phyloP scores from a whole-genome alignment of 768 basidiomycete species.

The Chlorophyllum brunneum region DNA sequence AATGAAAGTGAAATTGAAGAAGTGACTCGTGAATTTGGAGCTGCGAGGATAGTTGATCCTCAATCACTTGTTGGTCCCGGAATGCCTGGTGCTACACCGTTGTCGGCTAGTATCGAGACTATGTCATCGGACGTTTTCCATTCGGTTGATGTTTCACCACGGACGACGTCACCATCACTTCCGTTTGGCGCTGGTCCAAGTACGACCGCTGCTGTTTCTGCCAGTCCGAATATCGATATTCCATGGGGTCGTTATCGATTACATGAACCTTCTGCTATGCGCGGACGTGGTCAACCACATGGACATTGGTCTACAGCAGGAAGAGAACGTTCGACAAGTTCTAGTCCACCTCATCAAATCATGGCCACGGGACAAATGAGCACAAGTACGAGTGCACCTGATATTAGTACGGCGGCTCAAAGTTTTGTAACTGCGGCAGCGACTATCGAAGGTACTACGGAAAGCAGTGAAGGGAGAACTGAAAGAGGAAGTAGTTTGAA shows the following conservation, averaged over 20 bases:
- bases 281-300: slow-evolving; percentile 16
- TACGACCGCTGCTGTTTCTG: background rate
- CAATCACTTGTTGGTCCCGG: slow-evolving; percentile 6
- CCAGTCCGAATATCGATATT: slow-evolving; percentile 16
- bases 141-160: background rate
- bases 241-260: slow-evolving; percentile 21
- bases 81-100: background rate
- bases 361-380: slow-evolving; percentile 14
- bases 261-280: slow-evolving; percentile 19
- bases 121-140: slow-evolving; percentile 1
- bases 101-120: background rate
- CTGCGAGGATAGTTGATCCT: background rate
- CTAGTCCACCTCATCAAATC: background rate
- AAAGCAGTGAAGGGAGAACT: slow-evolving; percentile 36
- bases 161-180: slow-evolving; percentile 10
- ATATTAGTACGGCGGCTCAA: slow-evolving; percentile 65
- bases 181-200: slow-evolving; percentile 5
- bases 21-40: slow-evolving; percentile 3
- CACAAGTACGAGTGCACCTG: slow-evolving; percentile 40
- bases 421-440: slow-evolving; percentile 68
- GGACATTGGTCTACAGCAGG: background rate
- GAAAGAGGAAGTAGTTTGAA: slow-evolving; percentile 37
- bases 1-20: slow-evolving; percentile 2
- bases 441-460: slow-evolving; percentile 52
- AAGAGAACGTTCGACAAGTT: slow-evolving; percentile 3